Conservation (phyloP, 2,329 filamentous ascomycete genomes). For the Colletotrichum liaoningense region DNA sequence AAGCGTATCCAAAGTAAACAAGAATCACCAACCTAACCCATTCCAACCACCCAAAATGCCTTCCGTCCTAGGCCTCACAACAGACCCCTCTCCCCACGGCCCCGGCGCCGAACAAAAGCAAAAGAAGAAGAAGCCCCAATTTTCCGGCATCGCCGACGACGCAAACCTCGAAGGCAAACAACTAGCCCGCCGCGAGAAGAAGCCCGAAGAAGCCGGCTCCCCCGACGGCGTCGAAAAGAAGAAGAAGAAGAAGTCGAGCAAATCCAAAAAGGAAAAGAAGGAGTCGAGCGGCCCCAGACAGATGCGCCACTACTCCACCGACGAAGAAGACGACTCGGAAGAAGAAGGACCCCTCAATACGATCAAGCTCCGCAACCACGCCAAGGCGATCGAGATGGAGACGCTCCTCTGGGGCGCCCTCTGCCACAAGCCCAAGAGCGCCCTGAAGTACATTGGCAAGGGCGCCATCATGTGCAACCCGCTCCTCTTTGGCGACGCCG, state of each 20-base stretch:
- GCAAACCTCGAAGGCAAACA: conserved; percentile 19
- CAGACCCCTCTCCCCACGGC: conserved; percentile 39
- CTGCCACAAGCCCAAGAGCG: conserved; percentile 48
- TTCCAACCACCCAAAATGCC: conserved; percentile 40
- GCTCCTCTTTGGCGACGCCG: conserved; percentile 42
- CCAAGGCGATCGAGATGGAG: conserved; percentile 50
- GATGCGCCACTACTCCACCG: conserved; percentile 17
- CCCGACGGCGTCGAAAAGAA: conserved; percentile 13
- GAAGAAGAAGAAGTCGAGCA: conserved; percentile 26
- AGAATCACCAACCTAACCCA: neutral
- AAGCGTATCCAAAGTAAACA: neutral
- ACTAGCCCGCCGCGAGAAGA: conserved; percentile 26
- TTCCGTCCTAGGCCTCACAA: conserved; percentile 47
- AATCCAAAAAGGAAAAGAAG: conserved; percentile 20
- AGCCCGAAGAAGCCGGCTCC: neutral
- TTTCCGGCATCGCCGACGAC: conserved; percentile 14
- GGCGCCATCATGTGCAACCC: conserved; percentile 52
- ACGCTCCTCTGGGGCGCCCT: conserved; percentile 52
- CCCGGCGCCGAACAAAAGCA: conserved; percentile 26
- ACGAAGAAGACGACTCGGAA: conserved; percentile 28
- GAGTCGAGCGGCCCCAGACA: conserved; percentile 3
- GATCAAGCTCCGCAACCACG: conserved; percentile 52
- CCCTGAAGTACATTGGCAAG: conserved; percentile 50
- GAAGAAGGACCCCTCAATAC: conserved; percentile 41
- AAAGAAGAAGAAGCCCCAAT: conserved; percentile 33